Evolutionary conservation across 768 basidiomycete genomes (phyloP), one percentile per base, ranked within the genome.

Genomic region (Lepiota venenata): DNA sequence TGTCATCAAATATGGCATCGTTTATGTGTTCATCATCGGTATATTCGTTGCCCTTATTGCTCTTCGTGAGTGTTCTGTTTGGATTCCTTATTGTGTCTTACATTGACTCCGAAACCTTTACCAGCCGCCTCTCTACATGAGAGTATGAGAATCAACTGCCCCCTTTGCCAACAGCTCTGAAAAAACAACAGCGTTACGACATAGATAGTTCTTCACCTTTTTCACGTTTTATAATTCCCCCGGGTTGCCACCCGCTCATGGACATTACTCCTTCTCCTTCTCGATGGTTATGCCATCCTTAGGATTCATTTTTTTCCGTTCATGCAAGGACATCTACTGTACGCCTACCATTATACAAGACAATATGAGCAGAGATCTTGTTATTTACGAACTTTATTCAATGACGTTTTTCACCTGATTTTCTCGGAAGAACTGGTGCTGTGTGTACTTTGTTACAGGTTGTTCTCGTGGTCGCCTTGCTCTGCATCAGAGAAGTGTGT

Each of bases 1-100:
- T 62, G 92, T 92, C 59, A 76, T 91, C 70, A 89, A 85, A 71
- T 95, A 95, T 61, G 87, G 93, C 43, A 71, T 88, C 49, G 68
- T 94, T 44, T 98, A 90, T 69, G 67, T 88, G 36, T 47, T 79
- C 42, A 78, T 84, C 59, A 79, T 95, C 54, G 78, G 79, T 50
- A 59, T 84, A 56, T 92, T 96, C 63, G 79, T 83, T 36, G 84
- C 82, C 40, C 78, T 97, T 60, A 85, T 98, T 66, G 83, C 78
- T 61, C 68, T 88, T 60, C 91, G 88, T 91, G 69, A 75, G 88
- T 81, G 10, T 51, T 11, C 10, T 32, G 3, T 32, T 11, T 32
- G 32, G 9, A 32, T 32, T 8, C 20, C 8, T 43, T 27, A 52
- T 40, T 37, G 10, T 59, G 10, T 60, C 15, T 50, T 55, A 14